Evolutionary conservation across 164 flowering plant species (phyloP), one percentile per base, ranked within the genome.

Genomic region (Tetracentron sinense): DNA sequence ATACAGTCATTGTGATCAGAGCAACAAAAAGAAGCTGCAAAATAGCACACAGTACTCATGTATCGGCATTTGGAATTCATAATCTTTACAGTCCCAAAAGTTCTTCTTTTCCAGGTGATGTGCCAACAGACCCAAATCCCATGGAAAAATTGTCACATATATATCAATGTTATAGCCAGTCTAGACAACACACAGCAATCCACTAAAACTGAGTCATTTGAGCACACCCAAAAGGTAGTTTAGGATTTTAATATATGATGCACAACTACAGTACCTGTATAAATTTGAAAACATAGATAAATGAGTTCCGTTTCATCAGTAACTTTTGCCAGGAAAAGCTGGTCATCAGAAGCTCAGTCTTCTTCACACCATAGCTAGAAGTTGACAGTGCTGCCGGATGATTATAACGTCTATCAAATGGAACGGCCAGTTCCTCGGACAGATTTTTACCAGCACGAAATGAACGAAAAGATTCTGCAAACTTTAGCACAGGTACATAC

Each of bases 381-480:
- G 83, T 83, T 66, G 92, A 76, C 62, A 95, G 79, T 6, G 99
- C 96, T 22, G 97, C 96, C 48, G 99, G 97, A 78, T 95, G 97
- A 73, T 77, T 86, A 58, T 74, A 75, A 28, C 73, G 81, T 75
- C 75, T 89, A 63, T 94, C 89, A 76, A 84, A 91, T 55, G 96
- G 97, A 77, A 71, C 57, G 10, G 69, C 67, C 26, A 95, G 74
- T 65, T 95, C 86, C 66, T 81, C 81, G 23, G 64, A 66, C 74
- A 95, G 73, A 54, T 58, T 73, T 74, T 64, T 84, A 22, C 98
- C 99, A 53, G 69, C 65, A 49, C 57, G 85, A 70, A 74, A 85
- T 42, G 84, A 79, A 11, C 78, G 82, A 72, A 95, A 92, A 54
- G 91, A 86, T 78, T 95, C 90, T 47, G 82, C 88, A 85, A 95